Conservation (phyloP, 495 filamentous ascomycete genomes). For the Penicillium crystallinum region DNA sequence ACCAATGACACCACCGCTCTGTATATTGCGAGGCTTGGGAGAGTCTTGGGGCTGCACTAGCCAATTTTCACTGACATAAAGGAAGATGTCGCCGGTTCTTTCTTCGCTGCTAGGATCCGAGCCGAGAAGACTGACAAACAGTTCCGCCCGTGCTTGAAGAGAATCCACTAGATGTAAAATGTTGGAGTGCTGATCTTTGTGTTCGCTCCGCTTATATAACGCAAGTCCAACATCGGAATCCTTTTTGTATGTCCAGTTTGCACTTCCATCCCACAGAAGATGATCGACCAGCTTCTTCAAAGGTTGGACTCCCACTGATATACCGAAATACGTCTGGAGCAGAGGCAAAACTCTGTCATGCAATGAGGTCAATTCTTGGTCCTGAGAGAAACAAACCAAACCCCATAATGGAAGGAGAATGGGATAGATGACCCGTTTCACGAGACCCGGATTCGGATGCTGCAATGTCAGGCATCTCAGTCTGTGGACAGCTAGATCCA, state of each 20-base stretch:
- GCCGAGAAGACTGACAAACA: constrained; percentile 52
- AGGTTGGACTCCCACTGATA: constrained; percentile 39
- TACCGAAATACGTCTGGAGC: constrained; percentile 44
- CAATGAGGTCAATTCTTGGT: constrained; percentile 22
- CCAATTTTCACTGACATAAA: constrained; percentile 59
- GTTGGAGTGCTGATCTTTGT: constrained; percentile 16
- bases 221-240: constrained; percentile 31
- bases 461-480: constrained; percentile 55
- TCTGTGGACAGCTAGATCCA: constrained; percentile 47
- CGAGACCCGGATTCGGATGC: constrained; percentile 69
- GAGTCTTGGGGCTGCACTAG: constrained; percentile 32
- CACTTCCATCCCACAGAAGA: constrained; percentile 48
- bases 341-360: constrained; percentile 32
- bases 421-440: constrained; percentile 61
- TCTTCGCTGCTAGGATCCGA: constrained; percentile 49
- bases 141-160: constrained; percentile 37
- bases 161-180: constrained; percentile 38
- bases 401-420: constrained; percentile 67
- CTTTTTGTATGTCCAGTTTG: constrained; percentile 42
- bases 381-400: constrained; percentile 50
- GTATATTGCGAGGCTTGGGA: neutral
- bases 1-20: constrained; percentile 20
- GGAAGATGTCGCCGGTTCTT: constrained; percentile 57
- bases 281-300: constrained; percentile 44
- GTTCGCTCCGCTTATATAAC: constrained; percentile 23